Evolutionary conservation across 2,329 filamentous ascomycete genomes (phyloP), one percentile per base, ranked within the genome.

Genomic region (Cladorrhinum sp.): DNA sequence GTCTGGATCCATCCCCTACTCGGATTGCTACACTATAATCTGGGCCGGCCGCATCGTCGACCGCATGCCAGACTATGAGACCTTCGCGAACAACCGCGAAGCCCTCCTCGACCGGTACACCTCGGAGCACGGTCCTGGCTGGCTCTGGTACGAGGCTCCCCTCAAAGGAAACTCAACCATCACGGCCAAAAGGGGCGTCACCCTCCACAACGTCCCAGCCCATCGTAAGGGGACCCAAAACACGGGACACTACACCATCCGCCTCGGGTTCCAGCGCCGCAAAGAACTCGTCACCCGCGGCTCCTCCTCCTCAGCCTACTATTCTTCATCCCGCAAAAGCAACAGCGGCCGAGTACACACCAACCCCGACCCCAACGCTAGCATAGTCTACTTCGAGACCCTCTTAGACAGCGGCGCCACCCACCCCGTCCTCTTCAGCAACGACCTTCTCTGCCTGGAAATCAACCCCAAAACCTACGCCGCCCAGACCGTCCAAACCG

Each of bases 121-220:
- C 36, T 67, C 64, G 3, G 49, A 64, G 10, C 62, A 77, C 63
- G 78, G 78, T 1, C 66, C 70, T 1, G 77, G 77, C 8, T 80
- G 76, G 75, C 71, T 80, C 12, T 81, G 78, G 78, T 77, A 76
- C 57, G 78, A 81, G 61, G 73, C 75, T 2, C 78, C 79, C 0
- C 68, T 80, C 1, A 64, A 72, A 21, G 68, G 69, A 12, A 48
- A 63, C 16, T 57, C 64, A 2, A 46, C 52, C 5, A 59, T 64
- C 18, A 42, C 72, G 7, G 74, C 71, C 20, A 74, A 72, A 57
- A 74, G 72, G 52, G 71, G 71, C 18, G 52, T 71, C 14, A 71
- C 71, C 24, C 68, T 76, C 6, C 59, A 68, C 20, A 61, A 51
- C 42, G 50, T 23, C 33, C n/a, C 0, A 20, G 62, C 61, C 63